These are phyloP conservation scores for Monoraphidium neglectum DNA, from an alignment of 139 green algal genomes.

Conservation along the genomic window DNA sequence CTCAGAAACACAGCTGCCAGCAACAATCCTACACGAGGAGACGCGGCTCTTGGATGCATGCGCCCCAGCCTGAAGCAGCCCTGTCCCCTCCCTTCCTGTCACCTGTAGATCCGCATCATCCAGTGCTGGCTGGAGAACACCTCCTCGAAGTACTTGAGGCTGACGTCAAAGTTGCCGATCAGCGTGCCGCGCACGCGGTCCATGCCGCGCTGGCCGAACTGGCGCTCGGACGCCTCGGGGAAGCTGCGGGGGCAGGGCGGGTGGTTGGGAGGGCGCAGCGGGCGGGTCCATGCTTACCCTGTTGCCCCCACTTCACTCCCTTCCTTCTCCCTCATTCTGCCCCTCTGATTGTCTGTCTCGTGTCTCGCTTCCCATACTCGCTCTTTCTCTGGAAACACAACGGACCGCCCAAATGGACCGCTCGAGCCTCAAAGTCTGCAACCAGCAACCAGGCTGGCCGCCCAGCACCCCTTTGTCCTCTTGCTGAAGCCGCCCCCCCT, in stretches of 20 bases:
- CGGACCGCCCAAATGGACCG: no score
- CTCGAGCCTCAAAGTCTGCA: background rate
- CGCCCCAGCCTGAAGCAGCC: background rate
- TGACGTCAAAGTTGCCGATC: constrained; percentile 81
- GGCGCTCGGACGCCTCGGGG: constrained; percentile 56
- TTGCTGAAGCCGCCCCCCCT: no score
- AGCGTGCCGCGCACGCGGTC: constrained; percentile 83
- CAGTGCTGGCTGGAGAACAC: constrained; percentile 91
- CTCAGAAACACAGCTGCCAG: background rate
- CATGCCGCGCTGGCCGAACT: constrained; percentile 60
- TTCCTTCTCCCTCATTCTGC: no score
- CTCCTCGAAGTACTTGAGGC: constrained; percentile 85
- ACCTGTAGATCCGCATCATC: constrained; percentile 87
- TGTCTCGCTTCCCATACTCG: no score
- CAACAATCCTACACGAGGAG: background rate
- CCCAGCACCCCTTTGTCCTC: no score
- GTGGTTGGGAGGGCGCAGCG: background rate
- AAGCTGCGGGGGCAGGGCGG: constrained; percentile 48
- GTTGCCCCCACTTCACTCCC: background rate
- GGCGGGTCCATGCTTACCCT: background rate
- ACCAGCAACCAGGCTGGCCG: background rate
- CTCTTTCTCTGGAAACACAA: no score
- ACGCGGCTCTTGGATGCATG: no score
- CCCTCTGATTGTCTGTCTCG: no score
- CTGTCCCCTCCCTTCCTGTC: constrained; percentile 10